Percentiles rank a stretch among this genome's conserved stretches.
phyloP scores from a whole-genome alignment of 2,329 filamentous ascomycete genomes.

The Mollisia scopiformis region DNA sequence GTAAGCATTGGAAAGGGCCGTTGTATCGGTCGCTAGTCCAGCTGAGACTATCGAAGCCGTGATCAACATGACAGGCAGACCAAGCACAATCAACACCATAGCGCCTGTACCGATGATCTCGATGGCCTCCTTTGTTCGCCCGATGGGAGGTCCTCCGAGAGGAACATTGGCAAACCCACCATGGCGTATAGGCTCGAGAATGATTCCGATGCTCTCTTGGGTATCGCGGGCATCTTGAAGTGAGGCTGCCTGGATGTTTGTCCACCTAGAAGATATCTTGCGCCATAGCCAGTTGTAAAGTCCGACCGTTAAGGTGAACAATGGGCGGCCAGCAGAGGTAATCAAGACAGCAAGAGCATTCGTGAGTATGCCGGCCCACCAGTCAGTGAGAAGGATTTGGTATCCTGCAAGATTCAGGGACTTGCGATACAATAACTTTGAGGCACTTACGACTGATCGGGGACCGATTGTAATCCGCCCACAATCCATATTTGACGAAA shows the following conservation, averaged over 20 bases:
- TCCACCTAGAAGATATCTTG: neutral
- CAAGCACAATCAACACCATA: neutral
- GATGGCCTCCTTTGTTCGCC: neutral
- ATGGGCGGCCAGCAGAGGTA: neutral
- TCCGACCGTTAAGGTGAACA: neutral
- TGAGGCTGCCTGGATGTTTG: neutral
- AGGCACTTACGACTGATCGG: neutral
- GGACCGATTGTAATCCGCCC: neutral
- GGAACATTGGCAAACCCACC: neutral
- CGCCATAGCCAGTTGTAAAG: neutral
- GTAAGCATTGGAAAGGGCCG: neutral
- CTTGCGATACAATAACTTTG: neutral
- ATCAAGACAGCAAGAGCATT: conserved; percentile 1
- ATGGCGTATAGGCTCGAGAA: neutral
- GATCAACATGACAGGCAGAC: neutral
- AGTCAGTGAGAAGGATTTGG: neutral
- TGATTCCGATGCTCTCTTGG: neutral
- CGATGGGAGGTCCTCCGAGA: neutral
- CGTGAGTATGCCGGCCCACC: neutral
- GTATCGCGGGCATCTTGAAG: neutral
- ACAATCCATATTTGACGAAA: neutral
- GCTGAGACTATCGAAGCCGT: conserved; percentile 1
- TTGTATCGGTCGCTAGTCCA: conserved; percentile 5
- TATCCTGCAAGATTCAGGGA: neutral
- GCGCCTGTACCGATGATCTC: neutral